Evolutionary conservation across 805 yeast genomes (phyloP).

Genomic region (Pichia scutulata): DNA sequence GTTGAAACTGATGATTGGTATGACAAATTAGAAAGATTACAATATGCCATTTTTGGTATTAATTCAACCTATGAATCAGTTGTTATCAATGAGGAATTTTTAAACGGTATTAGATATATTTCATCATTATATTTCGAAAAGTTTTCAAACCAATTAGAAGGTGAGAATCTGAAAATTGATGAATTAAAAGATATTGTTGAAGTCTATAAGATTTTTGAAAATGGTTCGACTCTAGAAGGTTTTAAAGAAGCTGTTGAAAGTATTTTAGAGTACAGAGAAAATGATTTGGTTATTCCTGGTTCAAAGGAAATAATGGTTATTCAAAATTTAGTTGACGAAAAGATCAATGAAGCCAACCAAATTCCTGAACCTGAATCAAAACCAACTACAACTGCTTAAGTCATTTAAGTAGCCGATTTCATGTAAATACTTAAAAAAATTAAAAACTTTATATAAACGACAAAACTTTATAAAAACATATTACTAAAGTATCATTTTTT

Average conservation of each 20-base stretch:
- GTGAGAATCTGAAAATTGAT: constrained; percentile 33
- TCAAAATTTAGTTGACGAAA: constrained; percentile 29
- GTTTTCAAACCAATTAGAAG: constrained; percentile 29
- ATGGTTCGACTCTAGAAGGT: constrained; percentile 30
- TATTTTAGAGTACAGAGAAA: constrained; percentile 29
- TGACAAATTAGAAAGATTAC: constrained; percentile 70
- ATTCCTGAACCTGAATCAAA: constrained; percentile 7
- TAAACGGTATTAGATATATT: constrained; percentile 60
- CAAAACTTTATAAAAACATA: neutral
- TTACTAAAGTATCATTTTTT: constrained; percentile 2
- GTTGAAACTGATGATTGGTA: constrained; percentile 51
- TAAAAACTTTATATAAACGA: neutral
- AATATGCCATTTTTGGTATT: constrained; percentile 79
- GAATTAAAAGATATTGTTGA: constrained; percentile 35
- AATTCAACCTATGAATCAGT: constrained; percentile 58
- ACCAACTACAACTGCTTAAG: neutral
- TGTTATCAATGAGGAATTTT: constrained; percentile 48
- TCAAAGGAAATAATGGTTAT: constrained; percentile 30
- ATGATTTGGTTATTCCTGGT: constrained; percentile 27
- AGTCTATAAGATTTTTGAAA: constrained; percentile 30
- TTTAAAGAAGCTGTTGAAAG: constrained; percentile 27
- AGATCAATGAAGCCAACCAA: constrained; percentile 20
- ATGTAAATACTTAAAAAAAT: neutral
- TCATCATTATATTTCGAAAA: constrained; percentile 61
- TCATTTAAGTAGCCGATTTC: neutral